Evolutionary conservation across 169 alveolate species (phyloP).

Genomic region (Eimeria acervulina): DNA sequence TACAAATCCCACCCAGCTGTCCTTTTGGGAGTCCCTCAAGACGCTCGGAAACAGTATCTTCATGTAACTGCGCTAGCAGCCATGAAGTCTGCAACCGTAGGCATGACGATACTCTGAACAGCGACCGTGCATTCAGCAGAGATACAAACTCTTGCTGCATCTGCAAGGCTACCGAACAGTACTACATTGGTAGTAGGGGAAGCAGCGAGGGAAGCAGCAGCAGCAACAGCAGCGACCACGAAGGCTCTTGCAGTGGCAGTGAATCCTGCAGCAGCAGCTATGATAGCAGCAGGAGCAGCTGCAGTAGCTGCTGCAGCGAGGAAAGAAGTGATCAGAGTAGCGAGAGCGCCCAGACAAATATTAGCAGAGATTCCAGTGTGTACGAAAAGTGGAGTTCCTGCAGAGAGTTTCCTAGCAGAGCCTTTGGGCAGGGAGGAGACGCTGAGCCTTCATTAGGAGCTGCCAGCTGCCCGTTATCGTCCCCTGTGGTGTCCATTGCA

Average conservation of each 20-base stretch:
- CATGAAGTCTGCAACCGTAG: neutral
- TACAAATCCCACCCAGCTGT: neutral
- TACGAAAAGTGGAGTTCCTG: slow-evolving; percentile 56
- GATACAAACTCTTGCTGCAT: neutral
- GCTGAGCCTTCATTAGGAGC: neutral
- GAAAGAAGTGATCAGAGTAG: neutral
- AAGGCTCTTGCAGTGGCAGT: neutral
- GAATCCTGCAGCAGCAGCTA: slow-evolving; percentile 13
- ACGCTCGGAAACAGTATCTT: neutral
- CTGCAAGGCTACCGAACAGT: neutral
- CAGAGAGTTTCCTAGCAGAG: slow-evolving; percentile 24
- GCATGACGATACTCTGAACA: neutral
- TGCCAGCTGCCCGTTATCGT: neutral
- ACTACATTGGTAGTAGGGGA: neutral
- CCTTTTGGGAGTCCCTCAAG: neutral
- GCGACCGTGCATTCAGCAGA: neutral
- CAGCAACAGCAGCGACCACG: neutral
- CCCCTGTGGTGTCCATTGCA: neutral
- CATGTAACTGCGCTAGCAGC: neutral
- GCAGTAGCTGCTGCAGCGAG: slow-evolving; percentile 12
- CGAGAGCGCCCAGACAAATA: neutral
- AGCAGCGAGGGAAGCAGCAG: neutral
- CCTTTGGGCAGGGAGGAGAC: neutral
- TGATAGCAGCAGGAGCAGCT: slow-evolving; percentile 31
- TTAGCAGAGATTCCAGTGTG: neutral